Evolutionary conservation across 1,139 yeast species (phyloP), one percentile per base, ranked within the genome.

Genomic region (Kluyveromyces sp.): DNA sequence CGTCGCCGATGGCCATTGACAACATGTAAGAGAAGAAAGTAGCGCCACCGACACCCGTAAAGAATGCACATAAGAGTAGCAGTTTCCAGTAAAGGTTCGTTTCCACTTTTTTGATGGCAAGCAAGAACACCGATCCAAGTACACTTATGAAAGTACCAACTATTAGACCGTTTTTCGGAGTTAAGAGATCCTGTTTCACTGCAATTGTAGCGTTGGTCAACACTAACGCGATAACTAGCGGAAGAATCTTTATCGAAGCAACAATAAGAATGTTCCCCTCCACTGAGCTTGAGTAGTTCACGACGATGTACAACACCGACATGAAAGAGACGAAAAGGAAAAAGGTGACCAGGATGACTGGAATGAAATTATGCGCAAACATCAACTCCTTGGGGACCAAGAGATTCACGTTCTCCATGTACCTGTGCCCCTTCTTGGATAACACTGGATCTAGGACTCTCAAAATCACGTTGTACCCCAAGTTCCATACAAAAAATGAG

Each of bases 81-180:
- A 47, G 57, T 29, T 57, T 63, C 66, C 67, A 64, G 42, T 51
- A 65, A 9, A 50, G 47, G 15, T 56, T 48, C 1, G 29, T 4
- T 3, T 20, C 36, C 1, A 36, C 34, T 37, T 46, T 54, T 25
- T 57, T 49, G 3, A 51, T 39, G 15, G 60, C 46, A 4, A 59
- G 52, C n/a, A 50, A 25, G 57, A 65, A 57, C 9, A 61, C 46
- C n/a, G 46, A 3, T 16, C 50, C 42, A 4, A 53, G 51, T 3
- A 50, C 15, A 2, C 47, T 36, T 1, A 55, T 1, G 4, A 48
- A 16, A 0, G 56, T 39, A 2, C 58, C 51, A 1, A 56, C 3
- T 1, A 60, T 28, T 4, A 57, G 46, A 6, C 51, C 43, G 4
- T 46, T 49, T 44, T 46, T 53, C 3, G 51, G 47, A 1, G 60